Base-by-base conservation (phyloP, 805 yeast genomes). In the Wickerhamiella cacticola region DNA sequence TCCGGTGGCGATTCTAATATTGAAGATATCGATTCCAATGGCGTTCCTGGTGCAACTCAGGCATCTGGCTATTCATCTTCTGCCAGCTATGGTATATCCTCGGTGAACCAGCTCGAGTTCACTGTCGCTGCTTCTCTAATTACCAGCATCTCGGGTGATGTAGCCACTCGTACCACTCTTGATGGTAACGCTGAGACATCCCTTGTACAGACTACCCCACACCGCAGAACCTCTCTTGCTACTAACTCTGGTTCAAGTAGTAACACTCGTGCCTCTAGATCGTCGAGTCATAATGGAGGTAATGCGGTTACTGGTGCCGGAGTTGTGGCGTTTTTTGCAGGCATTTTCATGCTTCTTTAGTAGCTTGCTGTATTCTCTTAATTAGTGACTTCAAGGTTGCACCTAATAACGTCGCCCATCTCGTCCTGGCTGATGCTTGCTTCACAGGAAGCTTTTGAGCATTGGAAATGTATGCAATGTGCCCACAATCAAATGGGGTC, bases 21-120 rank as follows among this genome's bases (percentile, higher is more conserved):
- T 5, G 44, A 48, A 24, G 39, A 26, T 2, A 50, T 50, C 21
- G 5, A 31, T 19, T 22, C 23, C 2, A 40, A 23, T 13, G 36
- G 42, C 1, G 36, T 50, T 21, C 53, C 53, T 4, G 13, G 43
- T 5, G 53, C 53, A 3, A 43, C 45, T 1, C 26, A 34, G 12
- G 53, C 53, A 2, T 28, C 46, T 6, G 29, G 16, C 23, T 50
- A 50, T 23, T 43, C 46, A 21, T 18, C 18, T 6, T 6, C 39
- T 7, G 9, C 12, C 13, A 9, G 29, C 22, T 43, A 43, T n/a
- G 38, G 21, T 5, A 23, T 31, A 6, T 35, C 28, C 5, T 3
- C 28, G 6, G 34, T 16, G 7, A 12, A 9, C 8, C 16, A 16
- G 4, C 13, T 33, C 18, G 28, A 24, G 16, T 25, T 33, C 16